Evolutionary conservation across 495 filamentous ascomycete genomes (phyloP).

Genomic region (Xanthoparmelia taractica): DNA sequence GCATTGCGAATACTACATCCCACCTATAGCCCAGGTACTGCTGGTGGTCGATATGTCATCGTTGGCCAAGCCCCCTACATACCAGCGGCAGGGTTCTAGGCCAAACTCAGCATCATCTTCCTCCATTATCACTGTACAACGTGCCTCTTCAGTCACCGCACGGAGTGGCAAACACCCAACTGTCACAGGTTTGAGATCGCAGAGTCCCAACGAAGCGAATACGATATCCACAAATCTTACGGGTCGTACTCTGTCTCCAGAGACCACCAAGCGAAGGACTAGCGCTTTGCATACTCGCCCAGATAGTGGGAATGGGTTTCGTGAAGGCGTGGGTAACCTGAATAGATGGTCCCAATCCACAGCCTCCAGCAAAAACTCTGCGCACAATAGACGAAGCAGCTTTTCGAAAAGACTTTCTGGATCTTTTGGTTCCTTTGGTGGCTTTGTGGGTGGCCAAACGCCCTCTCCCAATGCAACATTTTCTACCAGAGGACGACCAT

Average conservation of each 20-base stretch:
- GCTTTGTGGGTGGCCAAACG: slow-evolving; percentile 25
- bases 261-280: slow-evolving; percentile 21
- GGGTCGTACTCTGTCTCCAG: slow-evolving; percentile 21
- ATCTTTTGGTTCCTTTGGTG: slow-evolving; percentile 34
- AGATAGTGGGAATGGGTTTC: slow-evolving; percentile 41
- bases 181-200: slow-evolving; percentile 20
- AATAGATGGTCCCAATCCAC: slow-evolving; percentile 82
- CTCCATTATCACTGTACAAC: slow-evolving; percentile 25
- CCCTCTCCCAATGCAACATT: slow-evolving; percentile 19
- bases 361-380: slow-evolving; percentile 56
- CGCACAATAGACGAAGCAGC: slow-evolving; percentile 42
- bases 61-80: slow-evolving; percentile 23
- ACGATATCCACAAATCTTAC: slow-evolving; percentile 17
- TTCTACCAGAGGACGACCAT: slow-evolving; percentile 17
- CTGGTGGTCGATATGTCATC: slow-evolving; percentile 20
- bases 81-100: slow-evolving; percentile 22
- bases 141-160: slow-evolving; percentile 23
- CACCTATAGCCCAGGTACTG: neutral
- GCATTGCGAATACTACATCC: slow-evolving; percentile 5
- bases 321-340: slow-evolving; percentile 61
- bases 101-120: slow-evolving; percentile 28
- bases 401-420: slow-evolving; percentile 47
- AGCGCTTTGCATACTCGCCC: slow-evolving; percentile 24
- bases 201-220: slow-evolving; percentile 23
- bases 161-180: slow-evolving; percentile 21